Evolutionary conservation across 2,329 filamentous ascomycete species (phyloP).

Genomic region (Apiospora phragmitis): DNA sequence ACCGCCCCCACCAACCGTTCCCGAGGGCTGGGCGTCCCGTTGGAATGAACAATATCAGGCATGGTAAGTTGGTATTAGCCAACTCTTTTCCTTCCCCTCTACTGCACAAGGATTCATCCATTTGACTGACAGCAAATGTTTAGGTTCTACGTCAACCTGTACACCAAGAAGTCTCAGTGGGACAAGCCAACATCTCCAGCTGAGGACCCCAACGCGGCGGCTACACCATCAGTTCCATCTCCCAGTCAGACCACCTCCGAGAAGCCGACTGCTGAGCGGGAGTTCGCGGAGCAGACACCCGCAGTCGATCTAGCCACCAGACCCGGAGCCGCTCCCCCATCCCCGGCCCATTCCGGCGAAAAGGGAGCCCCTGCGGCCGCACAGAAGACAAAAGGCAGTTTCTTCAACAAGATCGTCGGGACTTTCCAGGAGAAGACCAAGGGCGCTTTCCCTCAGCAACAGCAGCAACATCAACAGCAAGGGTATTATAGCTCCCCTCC

Average conservation of each 20-base stretch:
- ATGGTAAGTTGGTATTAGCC: conserved; percentile 46
- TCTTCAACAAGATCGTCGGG: neutral
- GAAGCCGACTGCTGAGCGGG: conserved; percentile 19
- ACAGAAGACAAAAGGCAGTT: neutral
- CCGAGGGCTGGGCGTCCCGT: conserved; percentile 80
- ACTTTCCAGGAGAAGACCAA: neutral
- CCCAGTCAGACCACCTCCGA: conserved; percentile 62
- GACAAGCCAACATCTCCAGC: conserved; percentile 75
- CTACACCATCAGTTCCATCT: conserved; percentile 58
- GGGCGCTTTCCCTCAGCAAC: conserved; percentile 53
- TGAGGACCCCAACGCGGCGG: conserved; percentile 46
- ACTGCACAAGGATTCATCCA: neutral
- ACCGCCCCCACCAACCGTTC: conserved; percentile 59
- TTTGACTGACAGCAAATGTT: too few species aligned
- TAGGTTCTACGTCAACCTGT: conserved; percentile 88
- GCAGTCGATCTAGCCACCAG: conserved; percentile 49
- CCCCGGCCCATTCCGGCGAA: neutral
- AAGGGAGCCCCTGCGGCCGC: neutral
- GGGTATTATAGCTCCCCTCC: conserved; percentile 19
- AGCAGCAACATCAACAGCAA: conserved; percentile 31
- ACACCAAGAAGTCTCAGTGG: conserved; percentile 90
- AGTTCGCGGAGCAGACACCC: conserved; percentile 63
- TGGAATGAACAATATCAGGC: conserved; percentile 88
- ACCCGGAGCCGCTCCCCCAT: conserved; percentile 13
- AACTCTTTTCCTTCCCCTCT: neutral